phyloP scores from a whole-genome alignment of 2,329 filamentous ascomycete species.

The Neospermospora avenae region DNA sequence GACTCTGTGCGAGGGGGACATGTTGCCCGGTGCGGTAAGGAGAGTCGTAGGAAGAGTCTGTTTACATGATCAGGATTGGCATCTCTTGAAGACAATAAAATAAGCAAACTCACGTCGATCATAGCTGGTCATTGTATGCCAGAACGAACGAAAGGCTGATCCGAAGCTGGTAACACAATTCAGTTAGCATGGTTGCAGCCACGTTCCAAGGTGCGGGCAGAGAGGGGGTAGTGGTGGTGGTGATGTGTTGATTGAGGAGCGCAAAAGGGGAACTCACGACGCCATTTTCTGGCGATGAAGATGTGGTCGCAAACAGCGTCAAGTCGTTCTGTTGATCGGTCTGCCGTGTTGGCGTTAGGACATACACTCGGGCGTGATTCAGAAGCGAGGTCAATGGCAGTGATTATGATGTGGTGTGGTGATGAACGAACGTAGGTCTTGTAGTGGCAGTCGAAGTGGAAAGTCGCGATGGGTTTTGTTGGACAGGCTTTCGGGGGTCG shows the following conservation, averaged over 20 bases:
- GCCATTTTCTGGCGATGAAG: constrained; percentile 33
- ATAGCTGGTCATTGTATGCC: constrained; percentile 79
- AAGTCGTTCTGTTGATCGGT: constrained; percentile 4
- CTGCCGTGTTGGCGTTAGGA: constrained; percentile 25
- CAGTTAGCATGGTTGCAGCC: constrained; percentile 19
- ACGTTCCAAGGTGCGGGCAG: constrained; percentile 12
- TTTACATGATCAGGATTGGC: constrained; percentile 42
- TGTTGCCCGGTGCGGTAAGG: constrained; percentile 89
- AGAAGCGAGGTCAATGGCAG: not conserved
- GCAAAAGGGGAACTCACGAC: constrained; percentile 31
- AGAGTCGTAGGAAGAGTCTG: constrained; percentile 90
- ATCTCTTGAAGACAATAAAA: constrained; percentile 17
- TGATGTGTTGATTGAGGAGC: not conserved
- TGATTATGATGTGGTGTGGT: not conserved
- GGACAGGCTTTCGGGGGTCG: not conserved
- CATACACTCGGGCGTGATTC: not conserved
- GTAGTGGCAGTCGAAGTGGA: not conserved
- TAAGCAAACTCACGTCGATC: constrained; percentile 59
- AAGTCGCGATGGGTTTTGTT: not conserved
- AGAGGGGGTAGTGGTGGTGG: not conserved
- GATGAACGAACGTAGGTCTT: constrained; percentile 14
- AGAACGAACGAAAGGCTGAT: constrained; percentile 81
- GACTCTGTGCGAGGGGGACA: constrained; percentile 79
- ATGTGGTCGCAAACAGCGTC: constrained; percentile 29
- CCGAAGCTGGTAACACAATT: constrained; percentile 50